Percentiles rank a stretch among this genome's conserved stretches.
These are phyloP conservation scores for Sungouiella blattae DNA, from an alignment of 805 yeast species.

Conservation along the genomic window DNA sequence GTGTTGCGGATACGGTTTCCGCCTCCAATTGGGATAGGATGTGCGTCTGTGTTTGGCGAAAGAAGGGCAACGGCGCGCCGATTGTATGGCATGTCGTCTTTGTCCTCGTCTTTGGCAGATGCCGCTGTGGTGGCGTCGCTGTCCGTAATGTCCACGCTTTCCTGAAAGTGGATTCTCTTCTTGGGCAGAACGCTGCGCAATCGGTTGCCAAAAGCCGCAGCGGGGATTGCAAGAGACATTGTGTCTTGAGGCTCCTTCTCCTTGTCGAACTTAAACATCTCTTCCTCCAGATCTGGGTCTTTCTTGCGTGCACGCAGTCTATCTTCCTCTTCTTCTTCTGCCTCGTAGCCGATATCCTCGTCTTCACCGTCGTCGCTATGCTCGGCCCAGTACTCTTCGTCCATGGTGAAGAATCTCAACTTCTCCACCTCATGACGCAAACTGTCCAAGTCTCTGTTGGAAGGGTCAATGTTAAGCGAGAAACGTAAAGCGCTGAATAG, in stretches of 20 bases:
- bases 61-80: constrained; percentile 43
- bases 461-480: constrained; percentile 80
- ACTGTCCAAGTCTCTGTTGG: constrained; percentile 63
- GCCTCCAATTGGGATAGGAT: constrained; percentile 40
- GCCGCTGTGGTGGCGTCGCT: constrained; percentile 5
- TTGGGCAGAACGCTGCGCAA: no score
- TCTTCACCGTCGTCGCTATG: constrained; percentile 52
- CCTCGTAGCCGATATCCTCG: constrained; percentile 28
- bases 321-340: constrained; percentile 17
- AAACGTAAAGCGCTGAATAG: constrained; percentile 79
- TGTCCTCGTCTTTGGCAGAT: constrained; percentile 5
- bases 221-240: no score
- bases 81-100: constrained; percentile 26
- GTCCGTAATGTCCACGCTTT: constrained; percentile 5
- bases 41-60: constrained; percentile 33
- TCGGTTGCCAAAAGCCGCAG: no score
- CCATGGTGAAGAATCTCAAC: constrained; percentile 73
- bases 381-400: constrained; percentile 51
- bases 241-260: no score
- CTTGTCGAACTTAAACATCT: constrained; percentile 7
- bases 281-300: constrained; percentile 6
- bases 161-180: no score
- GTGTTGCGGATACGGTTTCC: constrained; percentile 35
- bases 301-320: constrained; percentile 7
- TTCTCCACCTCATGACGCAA: constrained; percentile 59